Conservation (phyloP, 805 yeast species). For the Cyberlindnera galapagoensis region DNA sequence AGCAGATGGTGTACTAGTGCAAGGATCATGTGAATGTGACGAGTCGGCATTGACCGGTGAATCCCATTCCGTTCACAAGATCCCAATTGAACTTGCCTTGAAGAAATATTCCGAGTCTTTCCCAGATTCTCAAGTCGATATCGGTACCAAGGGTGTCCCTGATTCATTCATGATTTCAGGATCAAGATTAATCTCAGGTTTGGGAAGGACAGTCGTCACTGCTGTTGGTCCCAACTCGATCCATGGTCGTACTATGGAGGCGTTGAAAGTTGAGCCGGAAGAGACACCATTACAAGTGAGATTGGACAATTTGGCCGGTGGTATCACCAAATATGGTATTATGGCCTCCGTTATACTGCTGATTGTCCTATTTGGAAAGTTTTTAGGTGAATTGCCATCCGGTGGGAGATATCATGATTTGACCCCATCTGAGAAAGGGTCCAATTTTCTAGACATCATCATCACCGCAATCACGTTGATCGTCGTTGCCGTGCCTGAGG, state of each 20-base stretch:
- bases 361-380: constrained; percentile 70
- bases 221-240: constrained; percentile 88
- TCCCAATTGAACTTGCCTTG: constrained; percentile 42
- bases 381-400: constrained; percentile 53
- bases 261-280: constrained; percentile 70
- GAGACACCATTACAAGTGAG: constrained; percentile 86
- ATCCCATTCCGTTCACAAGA: constrained; percentile 71
- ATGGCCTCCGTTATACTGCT: constrained; percentile 80
- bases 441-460: constrained; percentile 73
- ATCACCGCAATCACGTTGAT: constrained; percentile 89
- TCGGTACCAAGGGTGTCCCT: constrained; percentile 35
- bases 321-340: constrained; percentile 91
- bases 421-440: constrained; percentile 71
- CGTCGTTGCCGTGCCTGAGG: constrained; percentile 99
- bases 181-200: constrained; percentile 78
- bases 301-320: constrained; percentile 77
- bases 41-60: constrained; percentile 95
- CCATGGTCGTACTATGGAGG: constrained; percentile 86
- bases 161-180: constrained; percentile 93
- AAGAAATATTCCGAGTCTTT: constrained; percentile 22
- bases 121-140: constrained; percentile 26
- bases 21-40: constrained; percentile 80
- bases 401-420: constrained; percentile 39
- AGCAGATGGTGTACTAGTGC: constrained; percentile 72
- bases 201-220: constrained; percentile 79